Conservation (phyloP, 768 basidiomycete genomes). For the Termitomyces sp. region DNA sequence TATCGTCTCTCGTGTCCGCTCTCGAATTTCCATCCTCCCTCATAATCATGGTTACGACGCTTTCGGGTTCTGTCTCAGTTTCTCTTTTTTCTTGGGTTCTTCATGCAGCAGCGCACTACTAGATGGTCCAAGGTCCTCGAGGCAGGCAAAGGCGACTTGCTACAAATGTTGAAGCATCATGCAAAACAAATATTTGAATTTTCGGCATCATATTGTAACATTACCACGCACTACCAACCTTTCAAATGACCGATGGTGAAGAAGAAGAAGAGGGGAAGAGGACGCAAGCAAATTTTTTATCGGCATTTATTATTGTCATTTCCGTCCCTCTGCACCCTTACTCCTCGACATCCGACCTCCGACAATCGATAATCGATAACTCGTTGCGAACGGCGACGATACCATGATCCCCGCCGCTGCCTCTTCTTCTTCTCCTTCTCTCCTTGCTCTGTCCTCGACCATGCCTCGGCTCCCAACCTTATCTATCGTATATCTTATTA, state of each 20-base stretch:
- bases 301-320: conserved; percentile 1
- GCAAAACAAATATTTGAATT: background rate
- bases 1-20: background rate
- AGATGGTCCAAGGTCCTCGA: background rate
- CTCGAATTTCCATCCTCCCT: background rate
- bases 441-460: background rate
- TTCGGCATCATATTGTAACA: conserved; percentile 2
- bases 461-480: background rate
- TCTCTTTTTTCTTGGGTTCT: background rate
- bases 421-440: too few species aligned
- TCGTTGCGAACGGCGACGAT: background rate
- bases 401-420: background rate
- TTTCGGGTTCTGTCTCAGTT: background rate
- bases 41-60: background rate
- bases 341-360: background rate
- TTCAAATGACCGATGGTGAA: background rate
- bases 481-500: conserved; percentile 6
- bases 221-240: background rate
- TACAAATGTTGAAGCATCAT: background rate
- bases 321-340: background rate
- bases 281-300: background rate
- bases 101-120: background rate
- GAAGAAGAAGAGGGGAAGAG: background rate
- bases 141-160: background rate
- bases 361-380: background rate